A percentile compares a stretch with the other conserved stretches of the same genome.
phyloP scores from a whole-genome alignment of 2,329 filamentous ascomycete species.

The Stagonosporopsis rhizophila region DNA sequence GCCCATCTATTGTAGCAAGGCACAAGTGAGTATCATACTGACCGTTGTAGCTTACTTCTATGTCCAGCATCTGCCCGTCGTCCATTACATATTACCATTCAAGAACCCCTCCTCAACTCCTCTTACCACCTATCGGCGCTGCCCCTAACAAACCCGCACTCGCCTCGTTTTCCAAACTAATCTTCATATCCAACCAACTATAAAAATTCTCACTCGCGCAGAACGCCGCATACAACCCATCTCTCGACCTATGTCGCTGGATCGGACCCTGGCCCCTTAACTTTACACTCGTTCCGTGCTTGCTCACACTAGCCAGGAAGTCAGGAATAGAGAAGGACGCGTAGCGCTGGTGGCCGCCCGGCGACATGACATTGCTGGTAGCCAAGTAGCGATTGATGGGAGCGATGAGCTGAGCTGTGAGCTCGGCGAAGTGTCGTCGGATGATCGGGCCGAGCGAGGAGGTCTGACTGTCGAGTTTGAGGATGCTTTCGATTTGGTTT shows the following conservation, averaged over 20 bases:
- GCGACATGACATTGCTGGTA: conserved; percentile 43
- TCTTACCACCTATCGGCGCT: neutral
- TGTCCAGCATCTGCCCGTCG: neutral
- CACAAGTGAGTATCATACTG: neutral
- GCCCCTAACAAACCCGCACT: conserved; percentile 45
- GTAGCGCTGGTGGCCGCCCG: conserved; percentile 48
- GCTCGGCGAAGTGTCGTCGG: conserved; percentile 51
- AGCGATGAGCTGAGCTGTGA: conserved; percentile 51
- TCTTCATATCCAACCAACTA: conserved; percentile 53
- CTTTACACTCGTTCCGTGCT: conserved; percentile 50
- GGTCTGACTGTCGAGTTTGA: conserved; percentile 42
- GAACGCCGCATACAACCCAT: conserved; percentile 49
- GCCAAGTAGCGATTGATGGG: conserved; percentile 52
- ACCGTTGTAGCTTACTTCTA: neutral
- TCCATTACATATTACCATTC: conserved; percentile 9
- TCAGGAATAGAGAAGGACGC: conserved; percentile 49
- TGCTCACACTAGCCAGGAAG: conserved; percentile 48
- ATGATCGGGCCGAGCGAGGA: conserved; percentile 48
- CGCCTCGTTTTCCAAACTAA: conserved; percentile 50
- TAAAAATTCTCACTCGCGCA: conserved; percentile 51
- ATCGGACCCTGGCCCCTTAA: conserved; percentile 48
- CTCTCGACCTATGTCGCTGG: conserved; percentile 46
- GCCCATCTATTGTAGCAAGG: neutral
- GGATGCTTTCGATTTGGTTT: conserved; percentile 43
- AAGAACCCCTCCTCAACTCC: neutral